Base-by-base conservation (phyloP, 75 land plant genomes). In the Selaginella tamariscina region DNA sequence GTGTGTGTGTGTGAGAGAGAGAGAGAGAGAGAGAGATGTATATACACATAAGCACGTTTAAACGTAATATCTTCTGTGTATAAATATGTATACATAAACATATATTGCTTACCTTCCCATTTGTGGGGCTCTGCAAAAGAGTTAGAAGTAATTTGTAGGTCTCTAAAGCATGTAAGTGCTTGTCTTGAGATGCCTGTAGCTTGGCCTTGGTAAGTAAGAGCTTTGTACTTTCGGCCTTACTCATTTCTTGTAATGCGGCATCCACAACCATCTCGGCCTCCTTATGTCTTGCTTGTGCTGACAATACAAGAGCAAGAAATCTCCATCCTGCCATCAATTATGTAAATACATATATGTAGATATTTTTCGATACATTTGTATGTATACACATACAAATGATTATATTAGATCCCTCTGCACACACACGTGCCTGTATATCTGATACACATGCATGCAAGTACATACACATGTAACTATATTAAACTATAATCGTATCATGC, bases 241-340 rank as follows among this genome's bases (percentile, higher is more conserved):
- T 27, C 26, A 26, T n/a, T n/a, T 59, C 62, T 23, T 59, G n/a
- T 23, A 59, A 59, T 8, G 18, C 62, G 26, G 62, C 62, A 59
- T 59, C 62, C 2, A 59, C 21, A 8, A 59, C 62, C 2, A 26
- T 5, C 62, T 59, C 62, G 8, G 62, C 5, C 62, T 59, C 62
- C 8, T 5, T 2, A 59, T 8, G n/a, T 23, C 62, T 59, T n/a
- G 8, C 8, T 23, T 59, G 62, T n/a, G 62, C 62, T 9, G 62
- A 59, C 62, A 59, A 21, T 5, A 59, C 62, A n/a, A 59, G 62
- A 59, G 62, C 62, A 9, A 59, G 62, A n/a, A 59, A 59, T n/a
- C 62, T 59, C 62, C 62, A 59, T 59, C 62, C 62, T 27, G 23
- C n/a, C n/a, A n/a, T n/a, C n/a, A n/a, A n/a, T n/a, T n/a, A n/a